Percentiles rank a stretch among this genome's conserved stretches.
phyloP scores from a whole-genome alignment of 1,284 basidiomycete genomes.

The Tetrapyrgos nigripes region DNA sequence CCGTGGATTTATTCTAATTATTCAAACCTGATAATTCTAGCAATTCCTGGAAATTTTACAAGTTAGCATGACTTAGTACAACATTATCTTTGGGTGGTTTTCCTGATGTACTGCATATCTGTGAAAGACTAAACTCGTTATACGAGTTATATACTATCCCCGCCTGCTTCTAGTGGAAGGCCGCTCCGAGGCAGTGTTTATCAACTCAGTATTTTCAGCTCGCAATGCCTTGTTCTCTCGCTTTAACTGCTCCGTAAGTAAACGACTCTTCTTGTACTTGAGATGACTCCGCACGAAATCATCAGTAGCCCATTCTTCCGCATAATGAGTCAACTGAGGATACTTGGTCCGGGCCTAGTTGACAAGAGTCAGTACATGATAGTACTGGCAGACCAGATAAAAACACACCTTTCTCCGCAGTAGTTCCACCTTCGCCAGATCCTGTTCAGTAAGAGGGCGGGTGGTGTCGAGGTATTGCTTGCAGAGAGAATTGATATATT shows the following conservation, averaged over 20 bases:
- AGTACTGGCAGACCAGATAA: not conserved
- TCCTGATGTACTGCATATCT: too few relatives aligned
- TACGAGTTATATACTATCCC: too few relatives aligned
- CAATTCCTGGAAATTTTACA: too few relatives aligned
- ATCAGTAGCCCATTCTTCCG: not conserved
- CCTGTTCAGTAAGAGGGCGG: not conserved
- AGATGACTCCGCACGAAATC: conserved; percentile 1
- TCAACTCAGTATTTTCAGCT: too few relatives aligned
- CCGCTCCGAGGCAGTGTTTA: too few relatives aligned
- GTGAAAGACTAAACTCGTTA: too few relatives aligned
- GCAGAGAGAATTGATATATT: not conserved
- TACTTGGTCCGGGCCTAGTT: not conserved
- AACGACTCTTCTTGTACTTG: not conserved
- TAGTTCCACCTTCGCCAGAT: not conserved
- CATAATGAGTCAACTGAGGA: not conserved
- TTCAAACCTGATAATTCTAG: too few relatives aligned
- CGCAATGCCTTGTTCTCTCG: too few relatives aligned
- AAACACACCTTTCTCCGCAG: not conserved
- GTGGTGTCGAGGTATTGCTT: not conserved
- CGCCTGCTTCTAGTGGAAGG: too few relatives aligned
- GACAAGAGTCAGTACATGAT: not conserved
- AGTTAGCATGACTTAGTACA: too few relatives aligned
- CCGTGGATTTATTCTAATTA: too few relatives aligned
- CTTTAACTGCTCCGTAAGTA: not conserved
- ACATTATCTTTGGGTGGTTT: too few relatives aligned